Base-by-base conservation (phyloP, 1,139 yeast genomes). In the Citeromyces hawaiiensis region DNA sequence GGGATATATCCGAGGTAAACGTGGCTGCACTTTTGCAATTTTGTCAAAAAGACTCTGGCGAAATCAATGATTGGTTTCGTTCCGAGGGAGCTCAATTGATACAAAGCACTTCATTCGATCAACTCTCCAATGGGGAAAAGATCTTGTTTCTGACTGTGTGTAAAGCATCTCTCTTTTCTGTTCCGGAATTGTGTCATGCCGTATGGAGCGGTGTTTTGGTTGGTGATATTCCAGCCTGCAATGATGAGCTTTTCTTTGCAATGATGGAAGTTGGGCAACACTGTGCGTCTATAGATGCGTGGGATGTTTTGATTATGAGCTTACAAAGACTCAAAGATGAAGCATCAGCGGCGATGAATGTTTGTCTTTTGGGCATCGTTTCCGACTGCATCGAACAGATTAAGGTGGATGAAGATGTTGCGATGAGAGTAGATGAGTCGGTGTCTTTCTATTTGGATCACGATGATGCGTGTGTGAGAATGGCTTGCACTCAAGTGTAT, bases 211-310 rank as follows among this genome's bases (percentile, higher is more conserved):
- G 17, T 9, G 34, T 30, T 4, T 16, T 7, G 7, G 15, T 30
- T 5, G 9, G 34, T 16, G 34, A 30, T 16, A n/a, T 30, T 16
- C 17, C 34, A 10, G 4, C 43, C 17, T 30, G 15, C 17, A 16
- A 40, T 10, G 48, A 47, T 11, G 49, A 45, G 18, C 21, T 47
- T 5, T 40, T 38, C 11, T 40, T 41, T 23, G 36, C 42, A 6
- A 6, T 38, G 16, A 14, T 40, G 21, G 42, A 37, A 15, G 23
- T 41, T 3, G 13, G 18, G 15, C 38, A 23, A 13, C 30, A 19
- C 8, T 16, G 27, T n/a, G 27, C 19, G 4, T 31, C 15, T 4
- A 39, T 25, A 2, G 27, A 27, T 19, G 8, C 33, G 10, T 10
- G 9, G 21, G 8, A 11, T 18, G 33, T 27, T 3, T 27, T 25